Conservation (phyloP, 2,329 filamentous ascomycete species). For the Cladobotryum protrusum region DNA sequence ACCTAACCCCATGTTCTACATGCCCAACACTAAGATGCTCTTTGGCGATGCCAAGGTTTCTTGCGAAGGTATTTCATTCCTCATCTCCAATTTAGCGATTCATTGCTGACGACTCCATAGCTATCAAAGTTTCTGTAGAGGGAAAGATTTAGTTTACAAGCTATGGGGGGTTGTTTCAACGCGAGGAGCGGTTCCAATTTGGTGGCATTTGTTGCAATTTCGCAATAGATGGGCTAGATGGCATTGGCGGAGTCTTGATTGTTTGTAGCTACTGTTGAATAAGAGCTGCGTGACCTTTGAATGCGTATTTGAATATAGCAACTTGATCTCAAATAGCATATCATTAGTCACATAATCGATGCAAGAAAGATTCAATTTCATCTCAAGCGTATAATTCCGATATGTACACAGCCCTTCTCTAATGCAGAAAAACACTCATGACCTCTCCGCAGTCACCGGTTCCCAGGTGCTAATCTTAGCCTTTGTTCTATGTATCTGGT, state of each 20-base stretch:
- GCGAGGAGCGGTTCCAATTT: slow-evolving; percentile 6
- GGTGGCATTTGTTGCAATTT: slow-evolving; percentile 10
- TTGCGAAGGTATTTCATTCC: slow-evolving; percentile 57
- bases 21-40: slow-evolving; percentile 83
- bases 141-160: slow-evolving; percentile 20
- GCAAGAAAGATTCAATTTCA: background rate
- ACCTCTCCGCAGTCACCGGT: slow-evolving; percentile 34
- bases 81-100: background rate
- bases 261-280: background rate
- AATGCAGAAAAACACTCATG: slow-evolving; percentile 16
- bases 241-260: background rate
- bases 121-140: slow-evolving; percentile 37
- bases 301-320: background rate
- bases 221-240: slow-evolving; percentile 12
- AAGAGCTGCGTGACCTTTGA: background rate
- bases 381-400: slow-evolving; percentile 3
- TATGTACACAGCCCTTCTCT: slow-evolving; percentile 26
- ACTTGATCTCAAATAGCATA: background rate
- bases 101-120: slow-evolving; percentile 23
- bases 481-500: slow-evolving; percentile 38
- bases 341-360: slow-evolving; percentile 1
- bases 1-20: slow-evolving; percentile 89
- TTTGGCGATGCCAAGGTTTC: slow-evolving; percentile 84
- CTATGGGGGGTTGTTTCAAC: background rate
- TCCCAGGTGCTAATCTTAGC: slow-evolving; percentile 50